Evolutionary conservation across 2,329 filamentous ascomycete species (phyloP).

Genomic region (Colletotrichum sp.): DNA sequence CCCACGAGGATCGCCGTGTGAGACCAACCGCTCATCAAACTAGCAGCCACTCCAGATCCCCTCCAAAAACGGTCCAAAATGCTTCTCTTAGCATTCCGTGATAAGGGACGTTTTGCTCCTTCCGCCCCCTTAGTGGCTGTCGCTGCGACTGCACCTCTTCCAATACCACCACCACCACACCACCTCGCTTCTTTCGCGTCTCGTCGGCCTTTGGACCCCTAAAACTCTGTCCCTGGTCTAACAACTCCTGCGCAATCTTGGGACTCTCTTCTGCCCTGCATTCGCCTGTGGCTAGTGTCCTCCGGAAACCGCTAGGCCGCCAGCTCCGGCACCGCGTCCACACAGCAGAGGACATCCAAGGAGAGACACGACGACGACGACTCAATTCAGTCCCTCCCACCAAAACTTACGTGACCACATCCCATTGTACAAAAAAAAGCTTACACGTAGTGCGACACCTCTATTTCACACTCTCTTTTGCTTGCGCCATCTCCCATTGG

Average conservation of each 20-base stretch:
- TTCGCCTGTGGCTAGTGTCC: neutral
- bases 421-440: neutral
- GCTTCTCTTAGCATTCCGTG: neutral
- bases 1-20: slow-evolving; percentile 2
- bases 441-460: neutral
- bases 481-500: neutral
- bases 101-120: slow-evolving; percentile 1
- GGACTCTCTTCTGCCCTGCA: neutral
- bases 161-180: neutral
- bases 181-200: slow-evolving; percentile 1
- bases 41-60: neutral
- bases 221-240: neutral
- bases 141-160: neutral
- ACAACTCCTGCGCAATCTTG: neutral
- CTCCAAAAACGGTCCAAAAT: neutral
- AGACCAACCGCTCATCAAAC: slow-evolving; percentile 12
- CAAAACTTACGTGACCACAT: neutral
- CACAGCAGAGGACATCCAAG: neutral
- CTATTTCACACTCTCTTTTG: neutral
- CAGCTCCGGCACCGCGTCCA: neutral
- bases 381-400: neutral
- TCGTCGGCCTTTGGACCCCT: slow-evolving; percentile 4
- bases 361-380: neutral
- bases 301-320: neutral
- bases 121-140: neutral